Percentiles rank a stretch among this genome's conserved stretches.
These are phyloP conservation scores for Mucor saturninus DNA, from an alignment of 371 early-diverging fungal species.

Conservation along the genomic window DNA sequence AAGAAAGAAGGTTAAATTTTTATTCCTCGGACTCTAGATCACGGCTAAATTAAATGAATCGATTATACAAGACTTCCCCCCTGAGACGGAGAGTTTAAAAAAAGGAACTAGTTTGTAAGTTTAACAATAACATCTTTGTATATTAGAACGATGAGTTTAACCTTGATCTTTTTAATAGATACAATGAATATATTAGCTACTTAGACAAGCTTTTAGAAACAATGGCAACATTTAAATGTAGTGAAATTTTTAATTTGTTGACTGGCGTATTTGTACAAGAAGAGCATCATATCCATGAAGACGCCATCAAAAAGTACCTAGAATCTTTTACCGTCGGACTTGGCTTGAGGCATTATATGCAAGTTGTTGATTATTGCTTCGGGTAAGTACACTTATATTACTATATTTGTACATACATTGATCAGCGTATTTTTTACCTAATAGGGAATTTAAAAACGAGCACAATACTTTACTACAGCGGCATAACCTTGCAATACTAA, in stretches of 20 bases:
- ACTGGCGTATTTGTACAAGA: conserved; percentile 62
- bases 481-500: conserved; percentile 47
- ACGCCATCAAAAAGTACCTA: conserved; percentile 41
- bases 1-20: no score
- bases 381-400: conserved; percentile 38
- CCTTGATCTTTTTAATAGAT: conserved; percentile 30
- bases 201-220: conserved; percentile 59
- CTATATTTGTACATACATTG: background rate
- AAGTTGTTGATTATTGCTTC: conserved; percentile 46
- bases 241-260: conserved; percentile 54
- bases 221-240: conserved; percentile 48
- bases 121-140: no score
- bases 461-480: conserved; percentile 40
- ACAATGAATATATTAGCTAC: conserved; percentile 55
- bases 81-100: conserved; percentile 48
- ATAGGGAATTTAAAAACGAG: conserved; percentile 51
- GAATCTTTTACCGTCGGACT: conserved; percentile 46
- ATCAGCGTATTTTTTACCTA: background rate
- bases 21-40: conserved; percentile 25
- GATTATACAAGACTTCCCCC: conserved; percentile 56
- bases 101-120: conserved; percentile 32
- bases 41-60: conserved; percentile 33
- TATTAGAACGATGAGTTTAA: background rate
- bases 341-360: conserved; percentile 43
- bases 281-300: conserved; percentile 54